These are phyloP conservation scores for Wickerhamomyces sp. DNA, from an alignment of 1,139 yeast species.

Conservation along the genomic window DNA sequence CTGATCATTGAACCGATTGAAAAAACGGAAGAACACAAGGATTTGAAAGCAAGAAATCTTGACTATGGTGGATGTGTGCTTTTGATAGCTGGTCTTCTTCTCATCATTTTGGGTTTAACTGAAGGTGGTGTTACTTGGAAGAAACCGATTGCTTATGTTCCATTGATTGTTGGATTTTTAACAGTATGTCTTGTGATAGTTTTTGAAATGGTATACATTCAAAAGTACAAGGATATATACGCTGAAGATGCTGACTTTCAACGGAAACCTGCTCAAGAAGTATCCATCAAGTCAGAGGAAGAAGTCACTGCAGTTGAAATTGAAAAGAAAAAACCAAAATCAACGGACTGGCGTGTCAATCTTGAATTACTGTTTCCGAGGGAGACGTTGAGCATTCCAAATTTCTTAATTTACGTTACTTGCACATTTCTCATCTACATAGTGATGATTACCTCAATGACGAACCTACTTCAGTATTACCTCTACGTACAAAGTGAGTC, in stretches of 20 bases:
- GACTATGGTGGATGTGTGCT: constrained; percentile 24
- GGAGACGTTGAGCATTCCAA: constrained; percentile 18
- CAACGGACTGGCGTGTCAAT: constrained; percentile 12
- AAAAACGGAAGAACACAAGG: constrained; percentile 13
- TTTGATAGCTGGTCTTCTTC: constrained; percentile 23
- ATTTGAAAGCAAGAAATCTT: constrained; percentile 21
- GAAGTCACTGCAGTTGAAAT: background rate
- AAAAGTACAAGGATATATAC: constrained; percentile 4
- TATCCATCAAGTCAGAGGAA: background rate
- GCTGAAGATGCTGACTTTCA: background rate
- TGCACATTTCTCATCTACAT: constrained; percentile 12
- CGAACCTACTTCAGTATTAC: constrained; percentile 14
- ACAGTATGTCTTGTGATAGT: constrained; percentile 9
- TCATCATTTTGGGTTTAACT: constrained; percentile 28
- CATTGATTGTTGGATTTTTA: constrained; percentile 12
- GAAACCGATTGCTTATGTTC: constrained; percentile 25
- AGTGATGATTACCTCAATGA: constrained; percentile 9
- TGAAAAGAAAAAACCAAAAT: background rate
- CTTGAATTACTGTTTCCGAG: constrained; percentile 19
- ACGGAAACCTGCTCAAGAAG: background rate
- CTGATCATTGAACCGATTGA: constrained; percentile 14
- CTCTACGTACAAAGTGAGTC: constrained; percentile 17
- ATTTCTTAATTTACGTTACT: constrained; percentile 14
- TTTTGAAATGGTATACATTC: constrained; percentile 12
- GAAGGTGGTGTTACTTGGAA: constrained; percentile 30